These are phyloP conservation scores for Xylaria nigripes DNA, from an alignment of 495 filamentous ascomycete species.

Conservation along the genomic window DNA sequence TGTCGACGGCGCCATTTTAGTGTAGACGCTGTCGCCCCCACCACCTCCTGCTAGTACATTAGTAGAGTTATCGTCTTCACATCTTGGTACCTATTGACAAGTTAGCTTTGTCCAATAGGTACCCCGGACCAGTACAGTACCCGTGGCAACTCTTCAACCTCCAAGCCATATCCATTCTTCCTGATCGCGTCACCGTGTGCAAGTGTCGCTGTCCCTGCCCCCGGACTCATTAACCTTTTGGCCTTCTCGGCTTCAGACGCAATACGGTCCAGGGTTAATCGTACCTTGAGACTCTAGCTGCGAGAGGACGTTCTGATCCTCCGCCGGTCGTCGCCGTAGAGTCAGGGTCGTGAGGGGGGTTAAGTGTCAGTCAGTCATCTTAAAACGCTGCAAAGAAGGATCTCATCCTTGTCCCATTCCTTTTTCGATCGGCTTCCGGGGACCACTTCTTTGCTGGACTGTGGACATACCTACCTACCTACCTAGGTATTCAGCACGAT, in stretches of 20 bases:
- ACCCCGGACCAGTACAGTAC: conserved; percentile 5
- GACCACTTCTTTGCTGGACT: conserved; percentile 14
- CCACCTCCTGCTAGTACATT: conserved; percentile 6
- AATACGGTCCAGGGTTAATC: no score
- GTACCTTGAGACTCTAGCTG: background rate
- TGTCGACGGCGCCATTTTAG: conserved; percentile 14
- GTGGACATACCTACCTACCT: no score
- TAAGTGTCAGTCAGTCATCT: background rate
- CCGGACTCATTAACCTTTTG: background rate
- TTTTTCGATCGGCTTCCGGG: conserved; percentile 8
- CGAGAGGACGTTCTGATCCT: background rate
- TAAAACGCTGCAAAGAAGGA: conserved; percentile 6
- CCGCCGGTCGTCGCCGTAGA: conserved; percentile 6
- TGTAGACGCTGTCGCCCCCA: conserved; percentile 3
- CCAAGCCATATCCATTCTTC: no score
- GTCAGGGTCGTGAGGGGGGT: conserved; percentile 11
- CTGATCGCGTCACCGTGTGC: conserved; percentile 9
- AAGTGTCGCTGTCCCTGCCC: background rate
- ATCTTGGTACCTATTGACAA: conserved; percentile 4
- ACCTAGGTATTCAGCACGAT: conserved; percentile 12
- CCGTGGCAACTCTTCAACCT: conserved; percentile 1
- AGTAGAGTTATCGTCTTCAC: conserved; percentile 8
- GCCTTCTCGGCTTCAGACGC: background rate
- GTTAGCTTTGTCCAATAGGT: conserved; percentile 1
- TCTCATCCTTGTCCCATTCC: conserved; percentile 5